A percentile compares a stretch with the other conserved stretches of the same genome.
phyloP scores from a whole-genome alignment of 345 rosid species.

The Chamaenerion angustifolium region DNA sequence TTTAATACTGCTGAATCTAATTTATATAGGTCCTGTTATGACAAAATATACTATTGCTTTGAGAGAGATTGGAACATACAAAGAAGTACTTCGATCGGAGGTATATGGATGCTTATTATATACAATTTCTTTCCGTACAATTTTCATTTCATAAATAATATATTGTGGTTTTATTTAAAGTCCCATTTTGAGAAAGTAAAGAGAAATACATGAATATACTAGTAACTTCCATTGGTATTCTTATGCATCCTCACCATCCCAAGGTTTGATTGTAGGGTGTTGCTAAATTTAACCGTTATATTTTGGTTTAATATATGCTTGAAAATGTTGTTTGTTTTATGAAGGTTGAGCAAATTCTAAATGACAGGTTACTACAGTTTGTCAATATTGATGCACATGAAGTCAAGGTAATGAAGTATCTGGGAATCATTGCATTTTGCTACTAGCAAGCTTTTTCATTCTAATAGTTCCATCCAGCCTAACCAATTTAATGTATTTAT shows the following conservation, averaged over 20 bases:
- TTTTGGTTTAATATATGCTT: not conserved
- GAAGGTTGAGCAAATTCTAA: slow-evolving; percentile 92
- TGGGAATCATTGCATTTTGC: not conserved
- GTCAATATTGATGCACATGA: slow-evolving; percentile 77
- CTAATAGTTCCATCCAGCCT: no score
- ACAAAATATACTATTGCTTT: slow-evolving; percentile 96
- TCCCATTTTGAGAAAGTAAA: no score
- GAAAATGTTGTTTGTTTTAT: slow-evolving; percentile 5
- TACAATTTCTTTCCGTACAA: no score
- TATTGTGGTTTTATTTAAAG: not conserved
- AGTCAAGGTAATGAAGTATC: slow-evolving; percentile 54
- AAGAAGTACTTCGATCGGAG: slow-evolving; percentile 97
- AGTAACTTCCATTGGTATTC: no score
- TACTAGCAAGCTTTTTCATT: no score
- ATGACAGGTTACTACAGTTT: slow-evolving; percentile 85
- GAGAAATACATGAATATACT: no score
- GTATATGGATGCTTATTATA: slow-evolving; percentile 21
- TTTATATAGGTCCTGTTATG: slow-evolving; percentile 83
- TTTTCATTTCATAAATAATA: no score
- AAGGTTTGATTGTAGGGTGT: no score
- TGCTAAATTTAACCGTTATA: no score
- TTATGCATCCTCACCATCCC: no score
- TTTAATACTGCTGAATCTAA: not conserved
- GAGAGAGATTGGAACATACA: slow-evolving; percentile 97
- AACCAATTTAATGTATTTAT: no score